Evolutionary conservation across 2,329 filamentous ascomycete genomes (phyloP).

Genomic region (Cyphellophora europaea): DNA sequence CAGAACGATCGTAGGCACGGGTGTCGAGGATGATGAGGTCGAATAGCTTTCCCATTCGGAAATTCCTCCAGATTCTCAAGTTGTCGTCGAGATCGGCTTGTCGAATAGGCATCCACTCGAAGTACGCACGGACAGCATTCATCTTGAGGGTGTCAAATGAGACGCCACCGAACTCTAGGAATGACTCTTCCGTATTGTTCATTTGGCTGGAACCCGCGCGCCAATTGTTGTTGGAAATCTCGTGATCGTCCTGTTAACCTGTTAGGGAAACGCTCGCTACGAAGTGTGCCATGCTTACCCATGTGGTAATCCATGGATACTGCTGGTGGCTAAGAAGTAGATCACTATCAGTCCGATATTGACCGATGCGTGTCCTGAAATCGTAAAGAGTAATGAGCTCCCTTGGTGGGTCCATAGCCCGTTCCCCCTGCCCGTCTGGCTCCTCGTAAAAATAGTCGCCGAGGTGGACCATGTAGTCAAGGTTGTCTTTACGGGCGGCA

Average conservation of each 20-base stretch:
- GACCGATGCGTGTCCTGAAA: conserved; percentile 48
- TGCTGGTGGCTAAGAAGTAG: conserved; percentile 43
- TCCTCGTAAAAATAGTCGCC: conserved; percentile 57
- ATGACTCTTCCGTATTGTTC: conserved; percentile 58
- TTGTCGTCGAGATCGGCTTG: conserved; percentile 60
- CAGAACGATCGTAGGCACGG: conserved; percentile 55
- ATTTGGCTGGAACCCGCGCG: conserved; percentile 49
- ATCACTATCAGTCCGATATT: conserved; percentile 53
- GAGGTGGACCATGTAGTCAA: conserved; percentile 49
- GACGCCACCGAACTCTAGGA: conserved; percentile 46
- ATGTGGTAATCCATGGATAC: conserved; percentile 54
- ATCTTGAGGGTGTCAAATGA: conserved; percentile 61
- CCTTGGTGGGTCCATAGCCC: conserved; percentile 33
- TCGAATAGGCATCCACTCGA: conserved; percentile 56
- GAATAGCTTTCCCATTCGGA: conserved; percentile 54
- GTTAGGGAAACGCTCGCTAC: too few relatives aligned
- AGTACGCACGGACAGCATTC: conserved; percentile 61
- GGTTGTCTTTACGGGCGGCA: conserved; percentile 45
- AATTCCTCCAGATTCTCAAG: conserved; percentile 57
- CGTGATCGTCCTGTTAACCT: too few relatives aligned
- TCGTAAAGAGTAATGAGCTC: conserved; percentile 33
- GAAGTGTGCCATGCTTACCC: too few relatives aligned
- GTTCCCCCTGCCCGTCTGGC: too few relatives aligned
- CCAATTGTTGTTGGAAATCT: conserved; percentile 56
- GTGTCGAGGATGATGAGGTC: conserved; percentile 61